Evolutionary conservation across 495 filamentous ascomycete species (phyloP), one percentile per base, ranked within the genome.

Genomic region (Patellaria atrata): DNA sequence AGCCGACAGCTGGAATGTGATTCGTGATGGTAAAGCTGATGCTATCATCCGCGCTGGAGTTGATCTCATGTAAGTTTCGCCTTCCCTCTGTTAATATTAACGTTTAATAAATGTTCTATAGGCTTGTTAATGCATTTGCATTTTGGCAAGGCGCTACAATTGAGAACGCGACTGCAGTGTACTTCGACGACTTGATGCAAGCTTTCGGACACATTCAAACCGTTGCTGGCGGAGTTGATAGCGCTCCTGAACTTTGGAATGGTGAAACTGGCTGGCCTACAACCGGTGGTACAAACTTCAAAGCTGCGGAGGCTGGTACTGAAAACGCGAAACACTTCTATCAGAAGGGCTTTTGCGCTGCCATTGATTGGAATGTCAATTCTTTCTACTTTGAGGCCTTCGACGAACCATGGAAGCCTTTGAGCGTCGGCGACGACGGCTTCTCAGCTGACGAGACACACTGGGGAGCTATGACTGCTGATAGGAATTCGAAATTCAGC

Each of bases 381-480:
- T 71, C 79, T 39, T 87, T 85, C 63, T 79, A 73, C 56, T 86
- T 86, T 47, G 80, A 85, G 66, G 80, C 81, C 28, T 84, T 80
- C 51, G 77, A 81, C 46, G 78, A 82, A 71, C 59, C 70, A 38
- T 83, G 76, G 73, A 87, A 87, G 74, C 78, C 78, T 37, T 51
- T 62, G 17, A 71, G 68, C 51, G 60, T 68, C 43, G 78, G 77
- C 41, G 71, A 81, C 50, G 73, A 77, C 53, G 80, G 80, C 36
- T 46, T 63, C 50, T 43, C 59, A n/a, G 65, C 60, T 45, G 67
- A 79, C 45, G 81, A 87, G 70, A 75, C 68, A 30, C 71, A 79
- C 48, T 87, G 81, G 81, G 81, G 81, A 47, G 70, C 77, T 5
- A 79, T 70, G 65, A 74, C 64, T 16, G 63, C 60, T 1, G 65